These are phyloP conservation scores for Magnusiomyces clavatus DNA, from an alignment of 1,139 yeast genomes.

Conservation along the genomic window DNA sequence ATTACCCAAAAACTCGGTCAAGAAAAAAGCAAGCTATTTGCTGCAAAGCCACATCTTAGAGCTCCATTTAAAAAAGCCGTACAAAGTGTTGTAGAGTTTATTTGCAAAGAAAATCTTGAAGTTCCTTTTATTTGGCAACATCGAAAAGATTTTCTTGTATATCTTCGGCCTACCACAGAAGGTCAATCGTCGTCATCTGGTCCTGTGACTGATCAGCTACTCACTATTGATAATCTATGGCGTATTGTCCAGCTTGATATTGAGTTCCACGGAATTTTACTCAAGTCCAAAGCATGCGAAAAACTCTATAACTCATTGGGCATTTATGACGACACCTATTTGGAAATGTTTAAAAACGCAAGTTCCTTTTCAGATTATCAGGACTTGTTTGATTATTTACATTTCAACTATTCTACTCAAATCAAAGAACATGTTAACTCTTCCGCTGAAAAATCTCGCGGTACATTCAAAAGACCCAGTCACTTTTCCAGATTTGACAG, in stretches of 20 bases:
- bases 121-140: slow-evolving; percentile 97
- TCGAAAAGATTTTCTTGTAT: slow-evolving; percentile 77
- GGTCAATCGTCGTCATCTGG: slow-evolving; percentile 36
- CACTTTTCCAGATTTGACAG: slow-evolving; percentile 71
- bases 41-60: slow-evolving; percentile 37
- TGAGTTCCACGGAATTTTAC: slow-evolving; percentile 79
- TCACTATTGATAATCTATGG: slow-evolving; percentile 71
- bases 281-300: slow-evolving; percentile 53
- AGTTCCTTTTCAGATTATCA: slow-evolving; percentile 72
- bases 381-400: slow-evolving; percentile 78
- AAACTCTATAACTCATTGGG: slow-evolving; percentile 49
- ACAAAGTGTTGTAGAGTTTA: slow-evolving; percentile 66
- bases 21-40: slow-evolving; percentile 20
- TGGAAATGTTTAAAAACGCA: slow-evolving; percentile 47
- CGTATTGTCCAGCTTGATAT: slow-evolving; percentile 77
- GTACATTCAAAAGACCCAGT: slow-evolving; percentile 49
- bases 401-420: slow-evolving; percentile 71
- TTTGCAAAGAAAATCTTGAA: slow-evolving; percentile 72
- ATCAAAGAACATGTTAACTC: slow-evolving; percentile 42
- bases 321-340: slow-evolving; percentile 53
- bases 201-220: slow-evolving; percentile 36
- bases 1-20: slow-evolving; percentile 40
- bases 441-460: slow-evolving; percentile 14
- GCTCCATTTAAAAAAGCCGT: slow-evolving; percentile 65
- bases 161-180: slow-evolving; percentile 33